A percentile compares a stretch with the other conserved stretches of the same genome.
Evolutionary conservation across 1,284 basidiomycete species (phyloP).

Genomic region (Papiliotrema fonsecae): DNA sequence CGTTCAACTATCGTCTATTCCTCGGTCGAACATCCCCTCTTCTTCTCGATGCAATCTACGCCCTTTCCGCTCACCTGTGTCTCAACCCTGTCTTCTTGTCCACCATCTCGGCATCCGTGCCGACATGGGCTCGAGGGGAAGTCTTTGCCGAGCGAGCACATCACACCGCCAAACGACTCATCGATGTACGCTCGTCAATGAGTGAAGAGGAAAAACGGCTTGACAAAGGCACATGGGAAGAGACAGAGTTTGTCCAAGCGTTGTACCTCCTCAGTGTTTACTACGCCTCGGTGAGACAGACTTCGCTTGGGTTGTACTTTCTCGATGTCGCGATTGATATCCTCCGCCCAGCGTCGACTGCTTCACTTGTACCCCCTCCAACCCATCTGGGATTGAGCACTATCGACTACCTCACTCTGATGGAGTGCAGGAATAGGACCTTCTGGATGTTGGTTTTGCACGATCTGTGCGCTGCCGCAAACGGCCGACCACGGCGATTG

Average conservation of each 20-base stretch:
- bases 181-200: conserved; percentile 30
- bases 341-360: conserved; percentile 21
- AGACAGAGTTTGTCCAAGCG: conserved; percentile 48
- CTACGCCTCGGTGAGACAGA: conserved; percentile 44
- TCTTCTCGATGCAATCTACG: conserved; percentile 49
- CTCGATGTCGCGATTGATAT: conserved; percentile 42
- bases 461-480: conserved; percentile 41
- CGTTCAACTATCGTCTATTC: conserved; percentile 49
- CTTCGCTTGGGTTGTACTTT: conserved; percentile 42
- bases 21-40: conserved; percentile 44
- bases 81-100: conserved; percentile 34
- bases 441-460: conserved; percentile 46
- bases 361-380: conserved; percentile 23
- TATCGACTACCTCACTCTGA: conserved; percentile 35
- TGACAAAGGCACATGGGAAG: conserved; percentile 42
- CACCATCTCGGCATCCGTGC: conserved; percentile 24
- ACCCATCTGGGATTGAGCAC: conserved; percentile 19
- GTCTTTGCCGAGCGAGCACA: conserved; percentile 40
- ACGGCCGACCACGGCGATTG: conserved; percentile 34
- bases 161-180: conserved; percentile 26
- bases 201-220: conserved; percentile 26
- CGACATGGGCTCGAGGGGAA: conserved; percentile 38
- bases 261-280: conserved; percentile 45
- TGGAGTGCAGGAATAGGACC: conserved; percentile 41
- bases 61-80: conserved; percentile 44